Conservation (phyloP, 805 yeast genomes). For the Ogataea corticis region DNA sequence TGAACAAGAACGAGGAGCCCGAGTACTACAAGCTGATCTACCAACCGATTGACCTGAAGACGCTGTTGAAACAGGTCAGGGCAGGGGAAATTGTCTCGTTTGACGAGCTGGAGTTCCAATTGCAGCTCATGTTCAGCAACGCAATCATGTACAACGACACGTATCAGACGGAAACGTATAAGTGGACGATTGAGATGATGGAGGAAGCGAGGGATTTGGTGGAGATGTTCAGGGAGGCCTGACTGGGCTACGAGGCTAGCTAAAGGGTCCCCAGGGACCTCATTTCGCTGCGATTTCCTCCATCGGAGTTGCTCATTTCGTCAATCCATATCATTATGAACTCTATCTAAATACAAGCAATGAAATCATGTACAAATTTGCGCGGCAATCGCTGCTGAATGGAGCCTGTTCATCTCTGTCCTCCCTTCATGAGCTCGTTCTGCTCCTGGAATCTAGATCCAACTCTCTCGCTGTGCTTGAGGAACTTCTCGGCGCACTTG, state of each 20-base stretch:
- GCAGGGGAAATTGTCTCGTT: constrained; percentile 52
- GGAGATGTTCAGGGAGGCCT: constrained; percentile 54
- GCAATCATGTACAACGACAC: constrained; percentile 79
- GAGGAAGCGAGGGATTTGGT: constrained; percentile 59
- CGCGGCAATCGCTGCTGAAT: neutral
- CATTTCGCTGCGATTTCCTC: neutral
- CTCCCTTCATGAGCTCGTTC: constrained; percentile 67
- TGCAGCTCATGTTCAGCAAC: constrained; percentile 78
- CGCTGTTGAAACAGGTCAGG: constrained; percentile 56
- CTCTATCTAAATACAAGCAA: constrained; percentile 18
- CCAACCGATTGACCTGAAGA: constrained; percentile 68
- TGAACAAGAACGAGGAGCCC: constrained; percentile 65
- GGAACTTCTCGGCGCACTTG: constrained; percentile 95
- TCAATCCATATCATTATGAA: constrained; percentile 2
- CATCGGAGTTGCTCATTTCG: neutral
- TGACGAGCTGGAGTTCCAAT: constrained; percentile 61
- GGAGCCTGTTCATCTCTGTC: neutral
- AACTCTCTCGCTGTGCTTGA: constrained; percentile 96
- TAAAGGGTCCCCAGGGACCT: no score
- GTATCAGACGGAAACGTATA: constrained; percentile 55
- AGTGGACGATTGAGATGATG: constrained; percentile 70
- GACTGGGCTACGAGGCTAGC: no score
- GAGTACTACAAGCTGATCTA: constrained; percentile 62
- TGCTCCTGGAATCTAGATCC: constrained; percentile 99
- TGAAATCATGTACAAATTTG: constrained; percentile 7